Conservation (phyloP, 1,284 basidiomycete genomes). For the Trametes sp. region DNA sequence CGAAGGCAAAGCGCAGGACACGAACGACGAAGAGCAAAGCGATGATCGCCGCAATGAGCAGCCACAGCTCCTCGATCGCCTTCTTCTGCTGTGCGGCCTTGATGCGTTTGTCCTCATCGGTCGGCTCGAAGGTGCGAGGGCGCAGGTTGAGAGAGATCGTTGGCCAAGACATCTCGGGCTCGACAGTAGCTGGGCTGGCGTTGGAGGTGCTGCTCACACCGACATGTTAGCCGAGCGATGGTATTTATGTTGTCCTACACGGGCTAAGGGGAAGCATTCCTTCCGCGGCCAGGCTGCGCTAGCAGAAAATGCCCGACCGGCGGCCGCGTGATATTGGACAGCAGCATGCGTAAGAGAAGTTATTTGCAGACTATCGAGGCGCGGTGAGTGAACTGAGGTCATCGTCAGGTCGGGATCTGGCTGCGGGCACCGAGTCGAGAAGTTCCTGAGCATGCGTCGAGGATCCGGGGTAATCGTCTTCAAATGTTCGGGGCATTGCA, state of each 20-base stretch:
- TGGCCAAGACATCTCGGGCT: conserved; percentile 28
- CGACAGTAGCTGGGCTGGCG: conserved; percentile 5
- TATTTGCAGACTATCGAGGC: conserved; percentile 24
- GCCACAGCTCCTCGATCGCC: conserved; percentile 45
- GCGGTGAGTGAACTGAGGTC: conserved; percentile 12
- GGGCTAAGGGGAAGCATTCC: conserved; percentile 7
- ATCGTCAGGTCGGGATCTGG: conserved; percentile 17
- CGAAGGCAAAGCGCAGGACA: conserved; percentile 36
- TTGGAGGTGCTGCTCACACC: conserved; percentile 20
- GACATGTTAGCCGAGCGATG: background rate
- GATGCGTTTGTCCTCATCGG: conserved; percentile 37
- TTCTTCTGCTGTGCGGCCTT: conserved; percentile 40
- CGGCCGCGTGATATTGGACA: conserved; percentile 29
- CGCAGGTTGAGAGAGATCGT: conserved; percentile 20
- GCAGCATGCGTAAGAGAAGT: conserved; percentile 18
- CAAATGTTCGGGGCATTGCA: conserved; percentile 42
- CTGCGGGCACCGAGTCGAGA: conserved; percentile 22
- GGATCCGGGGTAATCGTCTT: conserved; percentile 40
- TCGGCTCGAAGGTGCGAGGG: conserved; percentile 31
- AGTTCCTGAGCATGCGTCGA: conserved; percentile 17
- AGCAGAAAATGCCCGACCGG: conserved; percentile 15
- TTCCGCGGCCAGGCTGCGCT: conserved; percentile 7
- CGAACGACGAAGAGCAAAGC: conserved; percentile 48
- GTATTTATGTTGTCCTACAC: conserved; percentile 33
- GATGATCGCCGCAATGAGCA: conserved; percentile 49